These are phyloP conservation scores for Penicillium corylophilum DNA, from an alignment of 2,329 filamentous ascomycete genomes.

Conservation along the genomic window DNA sequence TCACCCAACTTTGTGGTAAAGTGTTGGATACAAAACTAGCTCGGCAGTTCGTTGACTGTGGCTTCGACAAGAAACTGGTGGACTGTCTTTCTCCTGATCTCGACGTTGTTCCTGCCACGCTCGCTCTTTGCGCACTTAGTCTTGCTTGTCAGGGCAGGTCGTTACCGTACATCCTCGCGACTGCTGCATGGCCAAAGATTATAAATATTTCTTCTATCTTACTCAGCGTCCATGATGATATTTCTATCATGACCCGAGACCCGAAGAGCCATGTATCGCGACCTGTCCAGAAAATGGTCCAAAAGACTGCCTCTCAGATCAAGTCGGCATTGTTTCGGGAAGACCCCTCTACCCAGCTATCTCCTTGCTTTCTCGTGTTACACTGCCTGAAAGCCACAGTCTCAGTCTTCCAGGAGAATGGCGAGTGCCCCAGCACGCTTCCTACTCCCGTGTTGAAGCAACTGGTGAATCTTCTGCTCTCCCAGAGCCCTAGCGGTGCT, in stretches of 20 bases:
- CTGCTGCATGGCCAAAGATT: constrained; percentile 33
- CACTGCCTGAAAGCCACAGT: constrained; percentile 34
- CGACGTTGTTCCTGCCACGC: constrained; percentile 47
- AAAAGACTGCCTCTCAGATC: constrained; percentile 24
- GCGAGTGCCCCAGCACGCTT: constrained; percentile 28
- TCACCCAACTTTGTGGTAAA: constrained; percentile 57
- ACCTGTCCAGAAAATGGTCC: constrained; percentile 30
- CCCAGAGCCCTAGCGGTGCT: constrained; percentile 6
- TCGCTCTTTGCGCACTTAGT: constrained; percentile 35
- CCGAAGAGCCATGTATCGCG: constrained; percentile 30
- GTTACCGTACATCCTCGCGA: constrained; percentile 29
- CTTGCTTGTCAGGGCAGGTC: constrained; percentile 30
- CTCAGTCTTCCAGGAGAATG: constrained; percentile 32
- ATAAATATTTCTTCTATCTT: constrained; percentile 28
- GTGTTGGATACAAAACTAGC: constrained; percentile 45
- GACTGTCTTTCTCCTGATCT: constrained; percentile 59
- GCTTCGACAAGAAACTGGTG: constrained; percentile 68
- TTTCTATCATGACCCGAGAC: constrained; percentile 24
- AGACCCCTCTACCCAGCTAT: constrained; percentile 18
- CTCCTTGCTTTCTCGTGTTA: constrained; percentile 35
- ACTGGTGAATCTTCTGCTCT: constrained; percentile 32
- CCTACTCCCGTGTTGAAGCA: constrained; percentile 26
- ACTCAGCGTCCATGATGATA: constrained; percentile 29
- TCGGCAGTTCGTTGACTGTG: constrained; percentile 67
- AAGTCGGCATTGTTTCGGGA: constrained; percentile 27